phyloP scores from a whole-genome alignment of 176 grass and related monocot species.

The Carex kokanica region DNA sequence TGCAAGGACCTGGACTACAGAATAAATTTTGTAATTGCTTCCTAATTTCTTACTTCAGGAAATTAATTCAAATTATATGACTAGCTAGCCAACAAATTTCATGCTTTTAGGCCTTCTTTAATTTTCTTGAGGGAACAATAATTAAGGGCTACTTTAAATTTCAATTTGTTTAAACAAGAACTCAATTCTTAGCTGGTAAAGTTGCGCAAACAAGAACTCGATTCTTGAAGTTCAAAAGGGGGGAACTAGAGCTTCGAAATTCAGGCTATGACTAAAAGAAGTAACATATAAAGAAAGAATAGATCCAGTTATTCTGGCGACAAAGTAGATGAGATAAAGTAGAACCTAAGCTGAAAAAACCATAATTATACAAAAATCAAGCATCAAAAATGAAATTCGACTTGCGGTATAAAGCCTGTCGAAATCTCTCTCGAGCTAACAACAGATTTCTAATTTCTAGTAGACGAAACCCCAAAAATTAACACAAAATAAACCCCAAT shows the following conservation, averaged over 20 bases:
- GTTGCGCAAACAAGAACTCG: too few species aligned
- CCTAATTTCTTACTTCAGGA: not conserved
- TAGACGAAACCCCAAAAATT: not conserved
- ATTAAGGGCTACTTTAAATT: not conserved
- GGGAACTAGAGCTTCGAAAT: not conserved
- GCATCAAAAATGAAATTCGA: not conserved
- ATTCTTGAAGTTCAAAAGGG: not conserved
- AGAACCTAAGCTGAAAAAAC: not conserved
- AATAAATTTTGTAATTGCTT: not conserved
- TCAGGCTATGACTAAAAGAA: slow-evolving; percentile 3
- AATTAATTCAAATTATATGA: not conserved
- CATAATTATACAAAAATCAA: slow-evolving; percentile 6
- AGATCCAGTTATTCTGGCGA: not conserved
- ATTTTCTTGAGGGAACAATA: not conserved
- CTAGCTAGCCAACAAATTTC: not conserved
- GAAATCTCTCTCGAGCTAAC: not conserved
- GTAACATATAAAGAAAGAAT: not conserved
- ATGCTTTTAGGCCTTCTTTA: not conserved
- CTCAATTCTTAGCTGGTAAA: not conserved
- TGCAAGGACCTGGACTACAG: not conserved
- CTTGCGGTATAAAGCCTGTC: not conserved
- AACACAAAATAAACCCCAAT: not conserved
- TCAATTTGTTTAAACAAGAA: not conserved
- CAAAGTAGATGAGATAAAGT: not conserved
- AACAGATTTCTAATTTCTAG: not conserved